These are phyloP conservation scores for Ceratocystis cubensis DNA, from an alignment of 2,329 filamentous ascomycete species.

Conservation along the genomic window DNA sequence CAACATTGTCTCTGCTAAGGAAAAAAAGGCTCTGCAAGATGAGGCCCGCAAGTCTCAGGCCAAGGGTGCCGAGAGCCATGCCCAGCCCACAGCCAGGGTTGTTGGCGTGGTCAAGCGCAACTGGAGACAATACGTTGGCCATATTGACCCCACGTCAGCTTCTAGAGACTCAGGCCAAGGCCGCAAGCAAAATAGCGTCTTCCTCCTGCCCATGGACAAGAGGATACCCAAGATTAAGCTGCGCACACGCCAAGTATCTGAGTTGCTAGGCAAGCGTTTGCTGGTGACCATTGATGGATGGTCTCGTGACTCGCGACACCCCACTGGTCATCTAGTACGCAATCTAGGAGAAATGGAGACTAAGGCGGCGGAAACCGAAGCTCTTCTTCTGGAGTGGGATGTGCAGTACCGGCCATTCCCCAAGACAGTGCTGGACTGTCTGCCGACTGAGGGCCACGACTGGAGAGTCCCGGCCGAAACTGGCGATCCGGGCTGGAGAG, in stretches of 20 bases:
- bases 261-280: conserved; percentile 81
- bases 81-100: conserved; percentile 83
- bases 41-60: conserved; percentile 79
- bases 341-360: conserved; percentile 88
- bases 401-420: conserved; percentile 97
- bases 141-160: conserved; percentile 79
- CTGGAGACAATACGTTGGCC: conserved; percentile 95
- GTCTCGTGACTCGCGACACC: conserved; percentile 87
- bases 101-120: conserved; percentile 90
- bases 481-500: conserved; percentile 76
- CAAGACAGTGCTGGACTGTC: conserved; percentile 85
- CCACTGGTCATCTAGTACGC: conserved; percentile 84
- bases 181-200: conserved; percentile 80
- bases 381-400: conserved; percentile 84
- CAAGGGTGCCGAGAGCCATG: conserved; percentile 58
- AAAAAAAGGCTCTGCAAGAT: conserved; percentile 76
- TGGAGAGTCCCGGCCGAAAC: conserved; percentile 78
- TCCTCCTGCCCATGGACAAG: conserved; percentile 96
- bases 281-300: conserved; percentile 89
- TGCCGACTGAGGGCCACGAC: conserved; percentile 80
- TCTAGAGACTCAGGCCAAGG: conserved; percentile 61
- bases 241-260: conserved; percentile 76
- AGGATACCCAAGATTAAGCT: conserved; percentile 91
- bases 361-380: conserved; percentile 95
- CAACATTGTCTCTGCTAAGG: conserved; percentile 52